These are phyloP conservation scores for Skeletonema menzelii DNA, from an alignment of 108 stramenopile species.

Conservation along the genomic window DNA sequence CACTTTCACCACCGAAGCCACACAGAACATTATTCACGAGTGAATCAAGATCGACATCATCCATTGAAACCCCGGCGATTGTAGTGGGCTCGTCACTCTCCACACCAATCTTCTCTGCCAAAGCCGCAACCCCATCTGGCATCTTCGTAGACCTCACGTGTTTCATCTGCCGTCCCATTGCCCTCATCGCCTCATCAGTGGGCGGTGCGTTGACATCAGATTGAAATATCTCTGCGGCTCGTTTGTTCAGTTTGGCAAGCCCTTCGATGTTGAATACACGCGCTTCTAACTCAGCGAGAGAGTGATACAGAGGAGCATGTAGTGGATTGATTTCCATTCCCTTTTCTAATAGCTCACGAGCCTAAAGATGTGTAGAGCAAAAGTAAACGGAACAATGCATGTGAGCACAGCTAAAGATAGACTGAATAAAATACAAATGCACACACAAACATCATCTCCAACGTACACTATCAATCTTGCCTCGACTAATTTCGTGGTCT, in stretches of 20 bases:
- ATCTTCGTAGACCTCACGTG: conserved; percentile 24
- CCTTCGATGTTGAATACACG: conserved; percentile 82
- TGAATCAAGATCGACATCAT: conserved; percentile 35
- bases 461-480: conserved; percentile 64
- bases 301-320: conserved; percentile 84
- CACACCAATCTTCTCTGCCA: conserved; percentile 65
- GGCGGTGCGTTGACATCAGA: conserved; percentile 59
- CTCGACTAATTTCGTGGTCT: conserved; percentile 53
- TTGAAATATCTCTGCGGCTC: conserved; percentile 68
- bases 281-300: conserved; percentile 87
- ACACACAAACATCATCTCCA: neutral
- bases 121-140: conserved; percentile 47
- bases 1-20: conserved; percentile 20
- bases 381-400: neutral
- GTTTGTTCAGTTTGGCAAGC: conserved; percentile 71
- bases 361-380: conserved; percentile 17
- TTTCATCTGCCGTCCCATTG: conserved; percentile 51
- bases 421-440: neutral
- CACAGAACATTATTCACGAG: conserved; percentile 33
- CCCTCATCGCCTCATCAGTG: conserved; percentile 40
- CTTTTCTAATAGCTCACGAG: conserved; percentile 69
- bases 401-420: neutral
- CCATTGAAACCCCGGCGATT: conserved; percentile 15
- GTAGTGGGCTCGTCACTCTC: conserved; percentile 35
- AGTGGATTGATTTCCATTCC: conserved; percentile 79